These are phyloP conservation scores for Amauroascus verrucosus DNA, from an alignment of 2,329 filamentous ascomycete species.

Conservation along the genomic window DNA sequence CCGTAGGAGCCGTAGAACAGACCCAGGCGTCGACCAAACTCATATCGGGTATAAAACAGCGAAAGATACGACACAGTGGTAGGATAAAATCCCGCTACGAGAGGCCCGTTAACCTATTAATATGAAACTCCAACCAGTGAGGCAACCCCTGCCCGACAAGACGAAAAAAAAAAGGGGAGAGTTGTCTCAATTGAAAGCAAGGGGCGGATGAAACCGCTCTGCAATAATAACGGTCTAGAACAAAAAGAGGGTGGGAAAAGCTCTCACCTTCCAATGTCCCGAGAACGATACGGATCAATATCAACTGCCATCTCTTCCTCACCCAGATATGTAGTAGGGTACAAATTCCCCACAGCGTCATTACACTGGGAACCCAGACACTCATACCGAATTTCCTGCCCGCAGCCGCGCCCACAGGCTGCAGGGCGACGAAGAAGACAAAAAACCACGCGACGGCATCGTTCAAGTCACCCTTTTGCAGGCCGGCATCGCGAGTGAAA, in stretches of 20 bases:
- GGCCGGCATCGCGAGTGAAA: conserved; percentile 48
- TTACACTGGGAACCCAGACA: conserved; percentile 48
- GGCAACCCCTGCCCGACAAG: not conserved
- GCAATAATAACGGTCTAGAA: too few species aligned
- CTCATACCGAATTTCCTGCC: conserved; percentile 38
- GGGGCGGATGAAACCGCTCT: too few species aligned
- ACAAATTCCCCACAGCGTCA: conserved; percentile 45
- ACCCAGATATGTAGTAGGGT: conserved; percentile 42
- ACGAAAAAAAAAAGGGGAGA: not conserved
- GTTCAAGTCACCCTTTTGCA: conserved; percentile 45
- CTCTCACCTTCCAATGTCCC: conserved; percentile 38
- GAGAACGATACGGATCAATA: conserved; percentile 37
- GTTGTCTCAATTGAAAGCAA: not conserved
- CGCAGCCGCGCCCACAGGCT: conserved; percentile 44
- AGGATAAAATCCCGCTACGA: conserved; percentile 47
- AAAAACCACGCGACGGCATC: conserved; percentile 49
- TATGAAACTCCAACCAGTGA: not conserved
- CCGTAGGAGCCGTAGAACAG: conserved; percentile 50
- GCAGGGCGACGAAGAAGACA: conserved; percentile 48
- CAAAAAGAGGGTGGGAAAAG: too few species aligned
- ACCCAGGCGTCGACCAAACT: conserved; percentile 45
- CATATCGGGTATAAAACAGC: conserved; percentile 49
- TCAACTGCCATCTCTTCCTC: conserved; percentile 39
- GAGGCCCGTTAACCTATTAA: conserved; percentile 19
- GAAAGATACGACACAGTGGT: conserved; percentile 50